phyloP scores from a whole-genome alignment of 2,329 filamentous ascomycete species.

The Coniosporium tulheliwenetii region DNA sequence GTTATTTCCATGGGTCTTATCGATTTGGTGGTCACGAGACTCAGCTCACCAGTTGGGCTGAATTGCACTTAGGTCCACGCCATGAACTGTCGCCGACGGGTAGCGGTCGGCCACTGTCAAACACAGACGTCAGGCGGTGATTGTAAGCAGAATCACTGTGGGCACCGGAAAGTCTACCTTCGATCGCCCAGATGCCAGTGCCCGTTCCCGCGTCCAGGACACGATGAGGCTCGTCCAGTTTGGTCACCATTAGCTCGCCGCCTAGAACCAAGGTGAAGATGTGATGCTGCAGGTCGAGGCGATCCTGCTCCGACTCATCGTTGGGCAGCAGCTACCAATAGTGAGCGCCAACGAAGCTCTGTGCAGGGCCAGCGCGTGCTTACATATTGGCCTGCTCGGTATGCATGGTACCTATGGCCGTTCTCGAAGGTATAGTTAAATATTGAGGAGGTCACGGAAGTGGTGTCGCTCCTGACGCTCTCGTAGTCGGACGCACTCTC shows the following conservation, averaged over 20 bases:
- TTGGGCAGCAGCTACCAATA: constrained; percentile 7
- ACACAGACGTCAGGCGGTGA: not conserved
- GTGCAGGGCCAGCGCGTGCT: too few relatives aligned
- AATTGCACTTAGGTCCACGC: constrained; percentile 11
- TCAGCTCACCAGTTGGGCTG: constrained; percentile 7
- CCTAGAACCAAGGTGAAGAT: constrained; percentile 4
- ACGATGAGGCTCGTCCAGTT: constrained; percentile 2
- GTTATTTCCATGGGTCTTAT: constrained; percentile 7
- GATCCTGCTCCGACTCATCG: constrained; percentile 12
- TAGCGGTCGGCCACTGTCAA: constrained; percentile 9
- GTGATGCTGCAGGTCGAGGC: constrained; percentile 12
- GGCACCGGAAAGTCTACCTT: constrained; percentile 15
- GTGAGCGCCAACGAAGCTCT: too few relatives aligned
- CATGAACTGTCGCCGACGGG: constrained; percentile 9
- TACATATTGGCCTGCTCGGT: not conserved
- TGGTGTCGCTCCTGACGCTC: constrained; percentile 5
- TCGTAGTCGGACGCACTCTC: constrained; percentile 1
- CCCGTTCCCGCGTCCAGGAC: constrained; percentile 2
- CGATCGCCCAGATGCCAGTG: constrained; percentile 4
- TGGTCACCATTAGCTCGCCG: constrained; percentile 3
- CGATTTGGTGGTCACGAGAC: too few relatives aligned
- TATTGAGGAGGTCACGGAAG: constrained; percentile 8
- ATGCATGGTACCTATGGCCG: constrained; percentile 9
- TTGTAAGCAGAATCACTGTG: constrained; percentile 13
- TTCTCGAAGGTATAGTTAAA: constrained; percentile 10